phyloP scores from a whole-genome alignment of 2,329 filamentous ascomycete genomes.

The Lasiodiplodia sp. region DNA sequence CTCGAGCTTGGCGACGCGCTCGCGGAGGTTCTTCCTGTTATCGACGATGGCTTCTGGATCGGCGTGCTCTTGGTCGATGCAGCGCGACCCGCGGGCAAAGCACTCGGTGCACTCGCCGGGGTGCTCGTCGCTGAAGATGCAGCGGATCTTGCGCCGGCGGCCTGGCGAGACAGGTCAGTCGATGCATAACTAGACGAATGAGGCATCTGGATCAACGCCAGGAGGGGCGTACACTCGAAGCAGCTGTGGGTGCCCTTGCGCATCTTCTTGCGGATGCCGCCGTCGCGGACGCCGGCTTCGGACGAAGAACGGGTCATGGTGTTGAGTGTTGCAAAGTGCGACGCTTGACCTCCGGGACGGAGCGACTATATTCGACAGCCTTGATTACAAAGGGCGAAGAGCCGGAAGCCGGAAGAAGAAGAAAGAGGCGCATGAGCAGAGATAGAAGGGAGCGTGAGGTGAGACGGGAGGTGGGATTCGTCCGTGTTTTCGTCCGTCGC shows the following conservation, averaged over 20 bases:
- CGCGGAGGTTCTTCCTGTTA: slow-evolving; percentile 52
- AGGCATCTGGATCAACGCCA: neutral
- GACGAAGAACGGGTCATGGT: slow-evolving; percentile 29
- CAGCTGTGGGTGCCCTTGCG: slow-evolving; percentile 54
- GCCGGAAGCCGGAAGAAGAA: neutral
- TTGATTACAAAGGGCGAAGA: neutral
- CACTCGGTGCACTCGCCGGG: slow-evolving; percentile 55
- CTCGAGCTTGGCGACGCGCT: slow-evolving; percentile 52
- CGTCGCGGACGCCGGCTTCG: slow-evolving; percentile 34
- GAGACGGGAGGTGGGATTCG: slow-evolving; percentile 7
- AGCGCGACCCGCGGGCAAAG: slow-evolving; percentile 52
- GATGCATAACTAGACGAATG: slow-evolving; percentile 5
- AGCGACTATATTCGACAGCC: neutral
- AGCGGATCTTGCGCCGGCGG: slow-evolving; percentile 59
- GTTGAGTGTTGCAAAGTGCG: neutral
- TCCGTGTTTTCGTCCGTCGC: slow-evolving; percentile 8
- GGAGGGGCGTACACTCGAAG: slow-evolving; percentile 50
- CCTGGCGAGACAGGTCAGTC: slow-evolving; percentile 40
- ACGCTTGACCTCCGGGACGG: neutral
- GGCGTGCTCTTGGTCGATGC: slow-evolving; percentile 55
- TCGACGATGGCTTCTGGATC: slow-evolving; percentile 50
- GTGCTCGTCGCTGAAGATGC: slow-evolving; percentile 52
- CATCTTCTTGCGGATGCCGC: slow-evolving; percentile 49
- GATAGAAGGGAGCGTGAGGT: neutral
- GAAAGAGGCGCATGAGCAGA: neutral